Conservation (phyloP, 225 moss, liverwort and hornwort genomes). For the Physcomitrium patens region DNA sequence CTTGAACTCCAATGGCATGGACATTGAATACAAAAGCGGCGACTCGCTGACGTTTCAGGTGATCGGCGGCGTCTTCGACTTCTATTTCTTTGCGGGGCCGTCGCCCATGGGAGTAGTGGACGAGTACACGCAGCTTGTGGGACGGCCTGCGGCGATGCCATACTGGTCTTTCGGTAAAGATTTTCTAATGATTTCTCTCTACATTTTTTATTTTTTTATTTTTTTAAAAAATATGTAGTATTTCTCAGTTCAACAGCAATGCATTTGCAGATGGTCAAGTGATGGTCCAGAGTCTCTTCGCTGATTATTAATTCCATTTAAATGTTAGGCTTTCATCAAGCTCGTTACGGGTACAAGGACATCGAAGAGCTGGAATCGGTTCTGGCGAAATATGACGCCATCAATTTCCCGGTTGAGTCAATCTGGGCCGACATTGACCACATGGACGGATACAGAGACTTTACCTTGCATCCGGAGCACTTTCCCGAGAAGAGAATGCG, state of each 20-base stretch:
- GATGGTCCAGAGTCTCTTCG: too few species aligned
- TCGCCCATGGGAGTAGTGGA: constrained; percentile 63
- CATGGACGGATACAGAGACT: constrained; percentile 75
- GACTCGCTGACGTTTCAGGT: constrained; percentile 59
- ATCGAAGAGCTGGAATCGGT: constrained; percentile 64
- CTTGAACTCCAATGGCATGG: constrained; percentile 87
- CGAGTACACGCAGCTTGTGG: constrained; percentile 77
- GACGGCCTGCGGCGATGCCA: constrained; percentile 85
- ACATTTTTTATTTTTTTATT: too few species aligned
- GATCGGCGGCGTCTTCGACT: constrained; percentile 83
- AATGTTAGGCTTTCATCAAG: constrained; percentile 73
- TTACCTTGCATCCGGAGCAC: constrained; percentile 63
- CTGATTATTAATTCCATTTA: neutral
- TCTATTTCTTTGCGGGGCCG: constrained; percentile 78
- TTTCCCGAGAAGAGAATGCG: constrained; percentile 56
- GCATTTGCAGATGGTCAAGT: too few species aligned
- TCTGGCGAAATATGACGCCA: constrained; percentile 47
- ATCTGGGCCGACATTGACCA: constrained; percentile 88
- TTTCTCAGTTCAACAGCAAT: too few species aligned
- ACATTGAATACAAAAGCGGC: constrained; percentile 52
- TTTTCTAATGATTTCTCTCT: neutral
- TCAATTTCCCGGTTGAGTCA: constrained; percentile 68
- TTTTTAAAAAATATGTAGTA: too few species aligned
- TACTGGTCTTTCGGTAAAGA: constrained; percentile 78
- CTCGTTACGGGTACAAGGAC: constrained; percentile 69